Base-by-base conservation (phyloP, 176 grass and related monocot genomes). In the Urochloa ruziziensis region DNA sequence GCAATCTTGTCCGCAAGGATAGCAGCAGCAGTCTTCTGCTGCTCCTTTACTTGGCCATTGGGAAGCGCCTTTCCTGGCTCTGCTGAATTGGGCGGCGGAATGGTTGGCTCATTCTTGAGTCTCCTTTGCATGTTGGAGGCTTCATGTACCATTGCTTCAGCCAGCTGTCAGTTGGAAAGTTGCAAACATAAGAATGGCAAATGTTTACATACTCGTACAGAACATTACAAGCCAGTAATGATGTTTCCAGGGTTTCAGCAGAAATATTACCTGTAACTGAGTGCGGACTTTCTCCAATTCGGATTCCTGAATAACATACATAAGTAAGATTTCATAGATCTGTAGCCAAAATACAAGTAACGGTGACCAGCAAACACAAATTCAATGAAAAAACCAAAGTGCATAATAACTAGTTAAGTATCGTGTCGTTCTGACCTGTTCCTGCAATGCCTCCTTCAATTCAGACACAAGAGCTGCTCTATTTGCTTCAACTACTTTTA, bases 1-100 rank as follows among this genome's bases (percentile, higher is more conserved):
- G 96, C 89, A 78, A 99, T 91, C 80, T 86, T 92, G 59, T 96
- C 87, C 0, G 91, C 93, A 4, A 99, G 87, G 83, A 96, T 91
- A 78, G 97, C 93, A 67, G 91, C 89, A 62, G 93, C 68, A 62
- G 85, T 90, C 85, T 99, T 94, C 52, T 73, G 65, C 30, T 83
- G 62, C 10, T 74, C 81, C 56, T 88, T 86, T 54, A 67, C 86
- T 58, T 91, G 74, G 36, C 90, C 84, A 76, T 93, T 94, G 70
- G 86, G 78, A 9, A 89, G 67, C 46, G 49, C 65, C 43, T 90
- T 91, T 79, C 75, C 58, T 73, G 40, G 21, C 27, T 89, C 88
- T 62, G 60, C 8, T 81, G 79, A 83, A 44, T 88, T 90, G 9
- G 72, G 70, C 24, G 61, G 63, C 7, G 62, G 85, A 77, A 89